These are phyloP conservation scores for Gossypium gossypioides DNA, from an alignment of 441 rosid genomes.

Conservation along the genomic window DNA sequence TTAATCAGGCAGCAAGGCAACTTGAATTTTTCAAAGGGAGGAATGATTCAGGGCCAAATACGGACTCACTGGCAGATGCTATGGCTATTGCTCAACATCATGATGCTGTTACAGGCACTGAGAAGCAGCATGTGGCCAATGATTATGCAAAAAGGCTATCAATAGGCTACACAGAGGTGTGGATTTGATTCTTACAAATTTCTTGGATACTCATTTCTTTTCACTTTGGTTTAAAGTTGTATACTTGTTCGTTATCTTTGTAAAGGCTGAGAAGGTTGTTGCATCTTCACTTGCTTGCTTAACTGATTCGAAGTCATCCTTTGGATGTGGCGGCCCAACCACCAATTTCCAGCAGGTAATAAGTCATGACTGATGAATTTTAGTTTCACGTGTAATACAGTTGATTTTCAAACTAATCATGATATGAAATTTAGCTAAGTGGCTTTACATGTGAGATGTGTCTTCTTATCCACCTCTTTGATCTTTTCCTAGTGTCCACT, in stretches of 20 bases:
- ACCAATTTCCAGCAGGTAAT: constrained; percentile 66
- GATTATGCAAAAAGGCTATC: constrained; percentile 89
- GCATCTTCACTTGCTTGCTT: constrained; percentile 72
- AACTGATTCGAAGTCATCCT: constrained; percentile 33
- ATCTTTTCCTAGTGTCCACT: constrained; percentile 68
- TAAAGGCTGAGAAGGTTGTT: constrained; percentile 87
- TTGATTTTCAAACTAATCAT: neutral
- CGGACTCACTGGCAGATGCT: constrained; percentile 84
- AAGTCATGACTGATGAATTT: constrained; percentile 6
- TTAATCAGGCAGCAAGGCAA: constrained; percentile 79
- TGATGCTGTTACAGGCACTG: constrained; percentile 93
- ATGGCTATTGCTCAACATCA: constrained; percentile 95
- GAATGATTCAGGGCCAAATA: constrained; percentile 54
- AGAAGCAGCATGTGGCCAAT: constrained; percentile 89
- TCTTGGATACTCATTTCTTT: constrained; percentile 13
- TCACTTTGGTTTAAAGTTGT: constrained; percentile 13
- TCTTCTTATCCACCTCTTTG: constrained; percentile 1
- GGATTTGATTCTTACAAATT: constrained; percentile 7
- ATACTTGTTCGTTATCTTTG: constrained; percentile 7
- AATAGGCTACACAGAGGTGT: constrained; percentile 79
- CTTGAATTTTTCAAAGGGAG: constrained; percentile 82
- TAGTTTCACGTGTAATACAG: neutral
- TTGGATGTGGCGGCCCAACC: constrained; percentile 29
- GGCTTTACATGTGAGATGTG: constrained; percentile 4
- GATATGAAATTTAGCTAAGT: neutral